Conservation (phyloP, 257 asterid species). For the Vinca minor region DNA sequence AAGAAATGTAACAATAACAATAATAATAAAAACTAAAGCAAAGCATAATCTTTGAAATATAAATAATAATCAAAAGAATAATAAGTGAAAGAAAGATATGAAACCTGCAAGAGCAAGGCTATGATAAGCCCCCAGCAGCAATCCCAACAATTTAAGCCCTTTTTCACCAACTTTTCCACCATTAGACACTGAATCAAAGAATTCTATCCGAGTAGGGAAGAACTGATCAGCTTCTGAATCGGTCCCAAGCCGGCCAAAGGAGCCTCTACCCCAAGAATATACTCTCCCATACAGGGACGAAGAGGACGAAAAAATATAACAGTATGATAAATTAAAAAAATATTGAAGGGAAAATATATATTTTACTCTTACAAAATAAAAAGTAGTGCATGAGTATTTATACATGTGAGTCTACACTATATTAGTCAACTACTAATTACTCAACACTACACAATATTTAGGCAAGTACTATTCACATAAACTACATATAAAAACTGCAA, state of each 20-base stretch:
- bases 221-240: constrained; percentile 60
- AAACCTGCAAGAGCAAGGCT: constrained; percentile 87
- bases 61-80: too few relatives aligned
- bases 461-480: too few relatives aligned
- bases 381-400: too few relatives aligned
- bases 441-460: too few relatives aligned
- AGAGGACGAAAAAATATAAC: too few relatives aligned
- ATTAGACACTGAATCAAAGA: constrained; percentile 24
- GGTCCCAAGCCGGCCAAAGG: constrained; percentile 77
- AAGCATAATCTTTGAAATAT: too few relatives aligned
- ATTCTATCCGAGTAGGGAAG: constrained; percentile 42
- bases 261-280: constrained; percentile 92
- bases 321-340: background rate
- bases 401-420: too few relatives aligned
- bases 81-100: background rate
- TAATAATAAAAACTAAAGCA: too few relatives aligned
- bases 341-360: background rate
- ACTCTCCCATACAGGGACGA: constrained; percentile 79
- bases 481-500: too few relatives aligned
- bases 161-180: constrained; percentile 23
- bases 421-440: too few relatives aligned
- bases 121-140: constrained; percentile 89
- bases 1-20: too few relatives aligned
- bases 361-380: too few relatives aligned
- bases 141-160: constrained; percentile 55